Base-by-base conservation (phyloP, 768 basidiomycete genomes). In the Dacryopinax spathularia region DNA sequence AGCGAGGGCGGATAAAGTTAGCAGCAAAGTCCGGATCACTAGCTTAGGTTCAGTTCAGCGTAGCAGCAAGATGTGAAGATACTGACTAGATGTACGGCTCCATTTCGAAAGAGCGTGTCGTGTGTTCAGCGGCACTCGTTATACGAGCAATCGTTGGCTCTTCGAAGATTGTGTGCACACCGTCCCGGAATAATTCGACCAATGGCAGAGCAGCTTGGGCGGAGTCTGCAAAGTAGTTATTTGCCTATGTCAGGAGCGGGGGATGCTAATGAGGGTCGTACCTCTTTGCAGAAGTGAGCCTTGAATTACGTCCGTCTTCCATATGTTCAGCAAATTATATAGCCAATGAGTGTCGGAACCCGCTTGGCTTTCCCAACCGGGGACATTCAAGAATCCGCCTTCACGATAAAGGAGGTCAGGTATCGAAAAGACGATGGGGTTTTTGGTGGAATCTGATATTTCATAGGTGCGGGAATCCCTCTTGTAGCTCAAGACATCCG, bases 391-490 rank as follows among this genome's bases (percentile, higher is more conserved):
- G 7, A 93, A 73, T 12, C 88, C 89, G 15, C 89, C 88, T 48
- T 91, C 89, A 31, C 81, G 77, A 72, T 88, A 89, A 16, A 98
- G 73, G 25, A 95, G 72, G 67, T 81, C 77, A 2, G 96, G 95
- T 12, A 98, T 74, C 0, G 73, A 72, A 63, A 85, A 84, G 69
- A 89, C 84, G 66, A 99, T 95, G 1, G 89, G 89, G 71, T 89
- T 97, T 62, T 82, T 80, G 3, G 91, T 86, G 10, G 91, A 93
- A 71, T 97, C 95, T 6, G 91, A 85, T 13, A 88, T 77, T 48
- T 84, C 79, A 60, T 95, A 77, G 62, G 86, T 82, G 70, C 95
- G 90, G n/a, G 88, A 86, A 76, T 98, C 91, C 34, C 95, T 84
- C 61, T 82, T 79, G n/a, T 94, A 75, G 16, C 87, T 86, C 7